These are phyloP conservation scores for Clitopilus passeckerianus DNA, from an alignment of 768 basidiomycete species.

Conservation along the genomic window DNA sequence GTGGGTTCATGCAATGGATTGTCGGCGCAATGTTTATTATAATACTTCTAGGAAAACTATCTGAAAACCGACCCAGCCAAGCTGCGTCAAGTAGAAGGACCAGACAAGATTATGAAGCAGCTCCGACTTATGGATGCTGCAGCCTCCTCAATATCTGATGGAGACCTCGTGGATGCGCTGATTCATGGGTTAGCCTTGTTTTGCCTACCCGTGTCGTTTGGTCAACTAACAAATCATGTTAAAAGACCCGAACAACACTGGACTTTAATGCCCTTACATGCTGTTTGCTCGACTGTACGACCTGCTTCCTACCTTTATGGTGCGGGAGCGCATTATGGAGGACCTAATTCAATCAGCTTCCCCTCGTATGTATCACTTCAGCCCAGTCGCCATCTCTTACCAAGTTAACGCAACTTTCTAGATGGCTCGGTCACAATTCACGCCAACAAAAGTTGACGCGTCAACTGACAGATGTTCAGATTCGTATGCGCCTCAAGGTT, in stretches of 20 bases:
- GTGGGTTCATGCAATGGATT: conserved; percentile 26
- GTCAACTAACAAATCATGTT: conserved; percentile 2
- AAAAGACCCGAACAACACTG: conserved; percentile 90
- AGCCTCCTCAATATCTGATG: conserved; percentile 90
- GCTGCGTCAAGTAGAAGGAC: conserved; percentile 52
- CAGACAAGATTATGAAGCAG: conserved; percentile 62
- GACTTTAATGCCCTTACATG: conserved; percentile 92
- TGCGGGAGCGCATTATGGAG: conserved; percentile 55
- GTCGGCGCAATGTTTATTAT: too few species aligned
- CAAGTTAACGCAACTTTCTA: conserved; percentile 21
- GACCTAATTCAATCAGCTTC: conserved; percentile 68
- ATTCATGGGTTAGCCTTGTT: conserved; percentile 87
- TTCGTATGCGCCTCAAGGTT: conserved; percentile 90
- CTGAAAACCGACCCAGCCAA: conserved; percentile 74
- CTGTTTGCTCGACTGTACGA: conserved; percentile 82
- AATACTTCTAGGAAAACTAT: conserved; percentile 85
- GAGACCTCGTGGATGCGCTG: conserved; percentile 87
- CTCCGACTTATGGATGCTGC: conserved; percentile 83
- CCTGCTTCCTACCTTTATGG: conserved; percentile 88
- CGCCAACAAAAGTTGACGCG: conserved; percentile 80
- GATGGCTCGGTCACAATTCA: conserved; percentile 98
- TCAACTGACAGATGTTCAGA: conserved; percentile 85
- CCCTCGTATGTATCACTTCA: conserved; percentile 61
- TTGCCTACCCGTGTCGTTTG: too few species aligned
- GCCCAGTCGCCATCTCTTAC: not conserved